phyloP scores from a whole-genome alignment of 202 grass and related monocot species.

The Musa balbisiana region DNA sequence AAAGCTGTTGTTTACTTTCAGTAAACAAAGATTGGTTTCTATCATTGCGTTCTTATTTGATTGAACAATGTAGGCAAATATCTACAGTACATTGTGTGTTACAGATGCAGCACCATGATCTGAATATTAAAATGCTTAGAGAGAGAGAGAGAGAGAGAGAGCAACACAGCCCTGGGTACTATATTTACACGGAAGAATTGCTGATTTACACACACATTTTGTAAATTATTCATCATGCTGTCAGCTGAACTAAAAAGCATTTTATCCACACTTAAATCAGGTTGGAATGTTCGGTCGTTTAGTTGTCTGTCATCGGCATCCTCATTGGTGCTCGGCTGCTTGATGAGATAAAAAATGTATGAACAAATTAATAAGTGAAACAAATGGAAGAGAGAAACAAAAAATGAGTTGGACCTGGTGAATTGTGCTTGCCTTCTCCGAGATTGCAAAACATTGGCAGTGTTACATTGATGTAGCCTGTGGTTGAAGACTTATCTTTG shows the following conservation, averaged over 20 bases:
- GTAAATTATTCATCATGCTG: not conserved
- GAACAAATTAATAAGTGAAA: slow-evolving; percentile 1
- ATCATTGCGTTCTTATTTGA: not conserved
- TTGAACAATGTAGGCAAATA: not conserved
- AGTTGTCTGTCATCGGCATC: slow-evolving; percentile 76
- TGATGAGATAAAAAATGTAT: not conserved
- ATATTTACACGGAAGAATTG: slow-evolving; percentile 3
- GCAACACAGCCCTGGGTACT: not conserved
- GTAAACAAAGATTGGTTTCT: not conserved
- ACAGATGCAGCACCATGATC: not conserved
- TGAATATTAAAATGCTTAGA: not conserved
- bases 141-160: not conserved
- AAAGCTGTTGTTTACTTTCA: not conserved
- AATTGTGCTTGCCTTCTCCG: slow-evolving; percentile 90
- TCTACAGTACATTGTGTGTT: not conserved
- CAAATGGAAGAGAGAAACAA: slow-evolving; percentile 3
- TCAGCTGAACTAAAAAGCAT: not conserved
- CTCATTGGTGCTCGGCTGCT: slow-evolving; percentile 30
- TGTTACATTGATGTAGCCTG: slow-evolving; percentile 31
- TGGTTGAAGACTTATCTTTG: slow-evolving; percentile 44
- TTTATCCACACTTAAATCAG: slow-evolving; percentile 17
- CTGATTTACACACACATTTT: not conserved
- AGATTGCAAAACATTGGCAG: slow-evolving; percentile 58
- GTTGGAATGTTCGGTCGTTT: slow-evolving; percentile 56
- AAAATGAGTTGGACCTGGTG: slow-evolving; percentile 45